Evolutionary conservation across 1,284 basidiomycete species (phyloP).

Genomic region (Dichomitus squalens): DNA sequence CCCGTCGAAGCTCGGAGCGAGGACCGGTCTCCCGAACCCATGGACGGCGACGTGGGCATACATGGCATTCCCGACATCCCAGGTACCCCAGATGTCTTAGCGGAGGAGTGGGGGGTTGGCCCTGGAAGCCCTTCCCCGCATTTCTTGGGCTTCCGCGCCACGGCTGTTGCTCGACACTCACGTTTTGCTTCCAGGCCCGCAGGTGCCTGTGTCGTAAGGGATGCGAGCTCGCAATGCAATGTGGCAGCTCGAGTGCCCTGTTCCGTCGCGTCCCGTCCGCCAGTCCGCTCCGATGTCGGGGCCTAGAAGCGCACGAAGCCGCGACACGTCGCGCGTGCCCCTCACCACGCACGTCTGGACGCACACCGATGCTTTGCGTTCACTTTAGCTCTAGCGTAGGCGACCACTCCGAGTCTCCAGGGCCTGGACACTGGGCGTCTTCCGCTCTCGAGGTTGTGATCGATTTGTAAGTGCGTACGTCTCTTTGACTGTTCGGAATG

Average conservation of each 20-base stretch:
- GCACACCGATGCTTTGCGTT: too few species aligned
- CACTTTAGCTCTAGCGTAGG: neutral
- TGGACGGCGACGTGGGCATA: neutral
- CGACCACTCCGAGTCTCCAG: too few species aligned
- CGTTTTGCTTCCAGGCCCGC: neutral
- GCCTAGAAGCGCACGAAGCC: neutral
- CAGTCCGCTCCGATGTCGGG: constrained; percentile 1
- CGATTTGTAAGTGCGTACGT: neutral
- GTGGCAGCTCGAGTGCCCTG: neutral
- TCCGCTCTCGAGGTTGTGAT: too few species aligned
- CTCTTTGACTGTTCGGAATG: neutral
- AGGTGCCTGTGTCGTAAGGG: neutral
- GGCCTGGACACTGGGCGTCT: too few species aligned
- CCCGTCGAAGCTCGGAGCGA: neutral
- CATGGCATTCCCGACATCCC: neutral
- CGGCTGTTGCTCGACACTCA: neutral
- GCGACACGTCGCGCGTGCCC: neutral
- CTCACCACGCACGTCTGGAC: neutral
- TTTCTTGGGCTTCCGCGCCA: neutral
- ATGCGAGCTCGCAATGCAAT: neutral
- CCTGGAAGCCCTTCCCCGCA: neutral
- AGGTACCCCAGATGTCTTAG: neutral
- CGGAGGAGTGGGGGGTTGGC: too few species aligned
- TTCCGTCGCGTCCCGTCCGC: neutral
- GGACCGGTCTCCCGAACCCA: neutral